Base-by-base conservation (phyloP, 2,329 filamentous ascomycete species). In the Cladosporium halotolerans region DNA sequence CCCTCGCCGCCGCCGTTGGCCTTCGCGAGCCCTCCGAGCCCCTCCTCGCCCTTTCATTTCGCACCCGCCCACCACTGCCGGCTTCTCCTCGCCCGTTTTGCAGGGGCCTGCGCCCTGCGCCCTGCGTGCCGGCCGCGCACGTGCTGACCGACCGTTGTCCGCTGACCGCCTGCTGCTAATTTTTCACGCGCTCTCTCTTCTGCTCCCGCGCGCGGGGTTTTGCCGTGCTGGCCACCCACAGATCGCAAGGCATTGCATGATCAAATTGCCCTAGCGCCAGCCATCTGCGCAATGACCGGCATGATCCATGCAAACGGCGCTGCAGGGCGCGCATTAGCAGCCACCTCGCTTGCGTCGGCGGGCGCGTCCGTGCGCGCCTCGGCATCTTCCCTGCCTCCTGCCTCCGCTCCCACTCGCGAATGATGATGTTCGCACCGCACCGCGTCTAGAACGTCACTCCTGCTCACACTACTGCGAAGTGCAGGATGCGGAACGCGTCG, bases 251-350 rank as follows among this genome's bases (percentile, higher is more conserved):
- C 11, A 39, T 14, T 39, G 36, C 10, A 39, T 14, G n/a, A 39
- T n/a, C 32, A 51, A 32, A 39, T 14, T 38, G 11, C 40, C 31
- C 34, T 43, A 44, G 40, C 33, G 48, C 11, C 48, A 9, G 36
- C n/a, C 40, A 42, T 44, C 47, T 50, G 47, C 47, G 47, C 38
- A 28, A 51, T 51, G 48, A 51, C 48, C 42, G 40, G 48, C 48
- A 51, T 51, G 40, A 51, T 44, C 48, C 48, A 51, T 51, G 48
- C 9, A n/a, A 36, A 51, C 28, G 40, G n/a, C 16, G 31, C 48
- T 51, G 48, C 48, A 51, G 48, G 40, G 48, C 48, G 48, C 32
- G 16, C 16, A 9, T 49, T 49, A 49, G 46, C 38, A 38, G 46
- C 46, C 19, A 28, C 23, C 38, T 49, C 46, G 46, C 46, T 41